Base-by-base conservation (phyloP, 2,329 filamentous ascomycete species). In the Stachybotrys echinatus region DNA sequence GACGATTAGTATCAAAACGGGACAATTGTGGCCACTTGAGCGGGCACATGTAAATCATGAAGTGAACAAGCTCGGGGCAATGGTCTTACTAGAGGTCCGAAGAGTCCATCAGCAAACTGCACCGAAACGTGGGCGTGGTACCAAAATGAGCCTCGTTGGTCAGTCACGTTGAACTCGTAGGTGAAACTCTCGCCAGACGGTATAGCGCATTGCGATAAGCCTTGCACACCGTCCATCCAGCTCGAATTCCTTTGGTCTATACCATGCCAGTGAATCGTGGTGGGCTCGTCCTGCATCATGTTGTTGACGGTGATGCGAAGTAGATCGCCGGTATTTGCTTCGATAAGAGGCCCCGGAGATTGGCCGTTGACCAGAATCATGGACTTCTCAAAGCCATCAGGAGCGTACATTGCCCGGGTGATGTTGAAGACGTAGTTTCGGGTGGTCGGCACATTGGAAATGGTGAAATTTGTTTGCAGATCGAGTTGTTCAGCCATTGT, bases 261-360 rank as follows among this genome's bases (percentile, higher is more conserved):
- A 1, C 74, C 73, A 48, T 76, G 74, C 70, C 71, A 76, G 57
- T 76, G 73, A 20, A 76, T 64, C 2, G 65, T 52, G 0, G 71
- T 72, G 23, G 72, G 42, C 2, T 23, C 72, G 69, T 54, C 79
- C 2, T 48, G 48, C 45, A 88, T 79, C 42, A 80, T 76, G 65
- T 91, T 90, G 65, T 81, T 74, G 51, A 89, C 75, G 31, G 80
- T 79, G 37, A 87, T 76, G 39, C 83, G 65, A 43, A 79, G 68
- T n/a, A 63, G 71, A 55, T 81, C 77, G 20, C 77, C 78, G 74
- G 75, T 80, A 62, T 80, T 72, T 7, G 75, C 80, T 45, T 74
- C 72, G 37, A 88, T 77, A 5, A 74, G 71, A 1, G 84, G 85
- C 0, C 84, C 84, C 0, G 84, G 84, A 51, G 77, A 81, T 46